A percentile compares a stretch with the other conserved stretches of the same genome.
Conservation (phyloP, 2,329 filamentous ascomycete species). For the Fusarium stilboides region DNA sequence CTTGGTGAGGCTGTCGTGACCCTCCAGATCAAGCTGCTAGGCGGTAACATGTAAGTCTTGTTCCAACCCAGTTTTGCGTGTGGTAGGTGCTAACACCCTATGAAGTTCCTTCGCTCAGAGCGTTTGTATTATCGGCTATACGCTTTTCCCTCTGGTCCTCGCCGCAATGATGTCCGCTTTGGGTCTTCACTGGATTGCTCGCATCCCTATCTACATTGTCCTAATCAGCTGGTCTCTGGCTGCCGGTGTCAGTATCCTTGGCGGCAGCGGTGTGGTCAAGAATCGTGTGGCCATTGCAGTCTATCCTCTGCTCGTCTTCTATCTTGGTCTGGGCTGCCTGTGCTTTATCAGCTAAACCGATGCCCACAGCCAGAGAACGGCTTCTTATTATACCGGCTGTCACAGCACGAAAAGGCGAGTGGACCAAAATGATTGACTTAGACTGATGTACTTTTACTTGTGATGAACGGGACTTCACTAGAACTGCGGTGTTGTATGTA, state of each 20-base stretch:
- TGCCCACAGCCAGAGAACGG: background rate
- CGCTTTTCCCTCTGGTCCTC: slow-evolving; percentile 95
- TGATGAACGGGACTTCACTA: slow-evolving; percentile 22
- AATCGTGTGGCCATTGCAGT: slow-evolving; percentile 95
- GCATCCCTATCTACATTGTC: slow-evolving; percentile 91
- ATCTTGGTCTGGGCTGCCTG: slow-evolving; percentile 90
- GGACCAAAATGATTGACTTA: slow-evolving; percentile 27
- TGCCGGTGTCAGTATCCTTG: slow-evolving; percentile 94
- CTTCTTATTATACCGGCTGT: background rate
- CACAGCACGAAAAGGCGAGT: slow-evolving; percentile 8
- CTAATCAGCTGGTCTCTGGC: slow-evolving; percentile 94
- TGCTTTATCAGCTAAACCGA: slow-evolving; percentile 90
- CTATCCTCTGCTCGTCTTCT: slow-evolving; percentile 95
- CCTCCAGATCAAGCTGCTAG: slow-evolving; percentile 96
- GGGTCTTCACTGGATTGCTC: slow-evolving; percentile 81
- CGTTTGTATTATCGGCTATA: slow-evolving; percentile 98
- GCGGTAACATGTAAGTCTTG: slow-evolving; percentile 90
- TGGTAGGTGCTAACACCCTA: slow-evolving; percentile 40
- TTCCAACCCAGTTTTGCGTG: background rate
- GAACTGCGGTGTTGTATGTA: slow-evolving; percentile 28
- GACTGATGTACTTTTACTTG: slow-evolving; percentile 41
- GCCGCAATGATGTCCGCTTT: slow-evolving; percentile 91
- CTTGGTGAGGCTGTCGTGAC: slow-evolving; percentile 96
- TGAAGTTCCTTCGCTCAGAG: slow-evolving; percentile 95
- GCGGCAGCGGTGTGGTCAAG: slow-evolving; percentile 94